A percentile compares a stretch with the other conserved stretches of the same genome.
phyloP scores from a whole-genome alignment of 352 stramenopile genomes.

The Phytophthora tentaculata region DNA sequence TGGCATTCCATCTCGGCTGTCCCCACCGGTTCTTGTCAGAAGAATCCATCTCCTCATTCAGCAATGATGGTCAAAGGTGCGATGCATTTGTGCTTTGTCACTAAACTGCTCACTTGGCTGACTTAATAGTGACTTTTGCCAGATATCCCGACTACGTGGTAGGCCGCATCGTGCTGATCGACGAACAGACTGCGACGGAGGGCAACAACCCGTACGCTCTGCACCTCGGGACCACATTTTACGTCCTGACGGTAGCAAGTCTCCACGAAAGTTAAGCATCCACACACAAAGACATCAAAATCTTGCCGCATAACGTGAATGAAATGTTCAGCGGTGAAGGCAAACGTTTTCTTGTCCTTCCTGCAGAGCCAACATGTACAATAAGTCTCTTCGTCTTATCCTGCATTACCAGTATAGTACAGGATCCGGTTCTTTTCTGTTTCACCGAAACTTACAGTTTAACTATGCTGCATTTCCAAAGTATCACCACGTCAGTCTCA shows the following conservation, averaged over 20 bases:
- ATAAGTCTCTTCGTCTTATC: slow-evolving; percentile 23
- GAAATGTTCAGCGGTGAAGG: slow-evolving; percentile 39
- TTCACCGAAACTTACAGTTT: slow-evolving; percentile 25
- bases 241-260: slow-evolving; percentile 84
- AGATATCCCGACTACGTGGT: slow-evolving; percentile 91
- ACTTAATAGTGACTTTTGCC: no score
- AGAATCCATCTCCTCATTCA: slow-evolving; percentile 90
- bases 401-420: neutral
- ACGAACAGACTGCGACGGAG: slow-evolving; percentile 85
- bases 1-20: slow-evolving; percentile 87
- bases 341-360: slow-evolving; percentile 18
- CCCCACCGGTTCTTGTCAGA: slow-evolving; percentile 88
- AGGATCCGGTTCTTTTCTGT: slow-evolving; percentile 19
- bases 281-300: slow-evolving; percentile 5
- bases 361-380: slow-evolving; percentile 35
- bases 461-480: slow-evolving; percentile 13
- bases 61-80: slow-evolving; percentile 80
- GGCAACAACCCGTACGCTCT: slow-evolving; percentile 83
- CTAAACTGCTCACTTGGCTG: no score
- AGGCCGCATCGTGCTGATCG: slow-evolving; percentile 87
- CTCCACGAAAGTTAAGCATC: slow-evolving; percentile 76
- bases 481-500: slow-evolving; percentile 10
- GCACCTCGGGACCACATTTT: slow-evolving; percentile 83
- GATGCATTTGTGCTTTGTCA: no score
- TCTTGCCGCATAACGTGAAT: slow-evolving; percentile 39